Conservation (phyloP, 352 stramenopile species). For the Globisporangium solare region DNA sequence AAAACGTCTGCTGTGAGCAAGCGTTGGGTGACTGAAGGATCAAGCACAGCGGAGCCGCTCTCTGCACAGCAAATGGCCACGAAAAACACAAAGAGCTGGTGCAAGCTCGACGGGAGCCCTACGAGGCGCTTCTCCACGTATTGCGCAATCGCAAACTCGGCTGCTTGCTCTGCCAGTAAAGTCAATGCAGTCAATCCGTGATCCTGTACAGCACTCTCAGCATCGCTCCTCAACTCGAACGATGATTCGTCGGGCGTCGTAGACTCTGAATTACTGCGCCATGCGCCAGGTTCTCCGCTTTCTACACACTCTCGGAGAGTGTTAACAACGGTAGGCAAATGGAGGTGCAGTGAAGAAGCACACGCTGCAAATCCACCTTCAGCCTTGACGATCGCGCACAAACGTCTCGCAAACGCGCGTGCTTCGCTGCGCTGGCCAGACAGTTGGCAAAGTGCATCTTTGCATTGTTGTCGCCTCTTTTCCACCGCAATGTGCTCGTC, state of each 20-base stretch:
- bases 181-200: neutral
- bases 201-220: neutral
- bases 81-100: constrained; percentile 25
- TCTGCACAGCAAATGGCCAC: constrained; percentile 14
- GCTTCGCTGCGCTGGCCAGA: constrained; percentile 11
- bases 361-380: constrained; percentile 20
- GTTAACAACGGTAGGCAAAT: constrained; percentile 16
- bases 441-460: constrained; percentile 10
- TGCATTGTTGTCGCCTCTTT: constrained; percentile 14
- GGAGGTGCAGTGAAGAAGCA: constrained; percentile 10
- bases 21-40: neutral
- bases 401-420: constrained; percentile 17
- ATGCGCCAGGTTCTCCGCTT: neutral
- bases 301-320: constrained; percentile 7
- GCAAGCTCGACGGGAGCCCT: constrained; percentile 22
- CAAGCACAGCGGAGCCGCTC: neutral
- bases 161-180: constrained; percentile 1
- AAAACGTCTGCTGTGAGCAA: constrained; percentile 8
- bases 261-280: constrained; percentile 1
- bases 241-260: neutral
- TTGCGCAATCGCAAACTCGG: constrained; percentile 10
- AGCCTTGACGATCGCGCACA: constrained; percentile 18
- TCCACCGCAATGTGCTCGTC: constrained; percentile 20
- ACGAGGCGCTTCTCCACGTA: constrained; percentile 25
- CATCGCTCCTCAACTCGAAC: neutral